Percentiles rank a stretch among this genome's conserved stretches.
Evolutionary conservation across 2,329 filamentous ascomycete genomes (phyloP).

Genomic region (Curvularia sp.): DNA sequence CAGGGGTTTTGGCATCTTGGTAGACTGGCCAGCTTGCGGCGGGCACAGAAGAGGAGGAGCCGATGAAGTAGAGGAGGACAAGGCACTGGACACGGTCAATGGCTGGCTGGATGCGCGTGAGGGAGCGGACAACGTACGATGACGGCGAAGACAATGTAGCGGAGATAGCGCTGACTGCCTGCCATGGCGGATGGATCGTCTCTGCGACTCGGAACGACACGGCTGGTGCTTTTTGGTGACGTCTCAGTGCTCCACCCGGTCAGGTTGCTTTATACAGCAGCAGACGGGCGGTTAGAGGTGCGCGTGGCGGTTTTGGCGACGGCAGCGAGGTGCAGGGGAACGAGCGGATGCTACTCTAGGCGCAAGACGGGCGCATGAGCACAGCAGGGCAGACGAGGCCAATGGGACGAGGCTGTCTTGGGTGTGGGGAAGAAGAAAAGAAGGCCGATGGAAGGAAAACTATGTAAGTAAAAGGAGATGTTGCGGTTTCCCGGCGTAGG

Average conservation of each 20-base stretch:
- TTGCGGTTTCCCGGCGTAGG: background rate
- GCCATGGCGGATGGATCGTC: slow-evolving; percentile 66
- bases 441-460: slow-evolving; percentile 15
- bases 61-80: slow-evolving; percentile 82
- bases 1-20: slow-evolving; percentile 27
- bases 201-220: slow-evolving; percentile 24
- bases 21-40: slow-evolving; percentile 44
- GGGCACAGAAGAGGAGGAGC: slow-evolving; percentile 62
- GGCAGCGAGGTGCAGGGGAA: slow-evolving; percentile 5
- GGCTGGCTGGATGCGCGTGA: background rate
- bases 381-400: background rate
- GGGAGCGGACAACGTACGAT: slow-evolving; percentile 65
- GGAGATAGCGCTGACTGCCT: slow-evolving; percentile 73
- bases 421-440: slow-evolving; percentile 3
- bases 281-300: slow-evolving; percentile 14
- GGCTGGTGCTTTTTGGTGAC: slow-evolving; percentile 31
- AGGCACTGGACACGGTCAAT: slow-evolving; percentile 58
- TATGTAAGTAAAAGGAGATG: slow-evolving; percentile 13
- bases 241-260: slow-evolving; percentile 39
- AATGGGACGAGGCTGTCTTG: background rate
- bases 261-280: slow-evolving; percentile 17
- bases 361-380: slow-evolving; percentile 20
- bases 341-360: slow-evolving; percentile 16
- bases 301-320: slow-evolving; percentile 7
- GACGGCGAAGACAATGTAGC: slow-evolving; percentile 78